Percentiles rank a stretch among this genome's conserved stretches.
Conservation (phyloP, 2,329 filamentous ascomycete species). For the Lomentospora prolificans region DNA sequence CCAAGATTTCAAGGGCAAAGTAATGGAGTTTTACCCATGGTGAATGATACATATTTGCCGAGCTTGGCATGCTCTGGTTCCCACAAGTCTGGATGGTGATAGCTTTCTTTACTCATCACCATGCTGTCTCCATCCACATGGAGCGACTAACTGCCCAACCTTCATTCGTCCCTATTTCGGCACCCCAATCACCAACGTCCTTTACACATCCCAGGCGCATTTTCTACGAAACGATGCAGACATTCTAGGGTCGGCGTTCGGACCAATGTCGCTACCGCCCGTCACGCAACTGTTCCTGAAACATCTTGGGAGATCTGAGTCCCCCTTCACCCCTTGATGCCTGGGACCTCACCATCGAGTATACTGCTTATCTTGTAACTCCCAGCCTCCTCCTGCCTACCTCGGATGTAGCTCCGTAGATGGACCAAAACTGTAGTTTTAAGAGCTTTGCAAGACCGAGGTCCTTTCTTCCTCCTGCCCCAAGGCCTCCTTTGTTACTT, state of each 20-base stretch:
- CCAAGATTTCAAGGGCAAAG: neutral
- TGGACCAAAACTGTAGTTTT: neutral
- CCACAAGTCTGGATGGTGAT: too few relatives aligned
- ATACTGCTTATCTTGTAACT: neutral
- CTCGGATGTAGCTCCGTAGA: neutral
- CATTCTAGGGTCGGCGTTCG: constrained; percentile 1
- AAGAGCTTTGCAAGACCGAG: neutral
- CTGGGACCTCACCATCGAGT: too few relatives aligned
- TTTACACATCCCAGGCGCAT: neutral
- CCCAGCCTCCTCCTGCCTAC: neutral
- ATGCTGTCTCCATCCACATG: too few relatives aligned
- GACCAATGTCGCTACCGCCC: neutral
- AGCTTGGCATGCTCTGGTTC: too few relatives aligned
- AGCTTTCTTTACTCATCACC: too few relatives aligned
- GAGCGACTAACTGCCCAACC: too few relatives aligned
- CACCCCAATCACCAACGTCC: neutral
- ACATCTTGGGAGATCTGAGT: neutral
- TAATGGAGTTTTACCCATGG: too few relatives aligned
- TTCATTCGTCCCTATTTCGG: too few relatives aligned
- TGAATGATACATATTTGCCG: too few relatives aligned
- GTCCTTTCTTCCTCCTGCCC: neutral
- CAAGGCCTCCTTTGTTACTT: too few relatives aligned
- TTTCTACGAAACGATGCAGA: neutral
- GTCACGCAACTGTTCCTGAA: constrained; percentile 1
- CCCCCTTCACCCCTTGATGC: neutral